These are phyloP conservation scores for Rubia yunnanensis DNA, from an alignment of 257 asterid genomes.

Conservation along the genomic window DNA sequence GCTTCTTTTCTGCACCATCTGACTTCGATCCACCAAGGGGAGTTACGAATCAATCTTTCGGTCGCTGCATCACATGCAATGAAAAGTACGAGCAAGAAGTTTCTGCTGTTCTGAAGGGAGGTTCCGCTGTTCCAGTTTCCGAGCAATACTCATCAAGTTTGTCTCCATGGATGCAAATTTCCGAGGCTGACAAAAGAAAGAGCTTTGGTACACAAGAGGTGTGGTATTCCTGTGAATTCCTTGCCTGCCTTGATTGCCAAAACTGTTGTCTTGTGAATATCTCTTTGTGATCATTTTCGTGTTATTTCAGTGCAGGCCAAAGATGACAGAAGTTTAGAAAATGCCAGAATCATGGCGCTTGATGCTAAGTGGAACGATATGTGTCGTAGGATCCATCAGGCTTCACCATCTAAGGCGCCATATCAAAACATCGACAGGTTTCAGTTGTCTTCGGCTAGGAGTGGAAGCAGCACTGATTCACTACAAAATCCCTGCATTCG, in stretches of 20 bases:
- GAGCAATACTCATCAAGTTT: constrained; percentile 36
- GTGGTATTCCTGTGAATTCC: constrained; percentile 29
- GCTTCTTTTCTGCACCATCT: constrained; percentile 74
- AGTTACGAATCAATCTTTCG: constrained; percentile 26
- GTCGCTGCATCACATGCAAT: constrained; percentile 60
- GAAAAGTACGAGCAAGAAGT: constrained; percentile 71
- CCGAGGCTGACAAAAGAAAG: constrained; percentile 47
- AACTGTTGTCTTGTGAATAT: constrained; percentile 6
- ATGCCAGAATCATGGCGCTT: constrained; percentile 44
- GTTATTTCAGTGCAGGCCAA: constrained; percentile 87
- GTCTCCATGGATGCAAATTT: constrained; percentile 60
- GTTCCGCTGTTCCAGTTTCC: constrained; percentile 34
- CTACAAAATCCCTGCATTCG: constrained; percentile 20
- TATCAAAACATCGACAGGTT: constrained; percentile 21
- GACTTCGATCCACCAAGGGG: constrained; percentile 39
- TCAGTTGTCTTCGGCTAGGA: constrained; percentile 20
- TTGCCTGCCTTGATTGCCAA: neutral
- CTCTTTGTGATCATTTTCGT: constrained; percentile 37
- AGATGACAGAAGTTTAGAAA: constrained; percentile 45
- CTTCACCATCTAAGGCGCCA: constrained; percentile 25
- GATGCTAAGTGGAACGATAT: constrained; percentile 79
- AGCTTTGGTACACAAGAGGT: constrained; percentile 50
- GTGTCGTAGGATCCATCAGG: constrained; percentile 64
- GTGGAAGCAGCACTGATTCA: constrained; percentile 23
- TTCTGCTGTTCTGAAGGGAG: constrained; percentile 36